phyloP scores from a whole-genome alignment of 2,329 filamentous ascomycete species.

The Cytospora chrysosperma region DNA sequence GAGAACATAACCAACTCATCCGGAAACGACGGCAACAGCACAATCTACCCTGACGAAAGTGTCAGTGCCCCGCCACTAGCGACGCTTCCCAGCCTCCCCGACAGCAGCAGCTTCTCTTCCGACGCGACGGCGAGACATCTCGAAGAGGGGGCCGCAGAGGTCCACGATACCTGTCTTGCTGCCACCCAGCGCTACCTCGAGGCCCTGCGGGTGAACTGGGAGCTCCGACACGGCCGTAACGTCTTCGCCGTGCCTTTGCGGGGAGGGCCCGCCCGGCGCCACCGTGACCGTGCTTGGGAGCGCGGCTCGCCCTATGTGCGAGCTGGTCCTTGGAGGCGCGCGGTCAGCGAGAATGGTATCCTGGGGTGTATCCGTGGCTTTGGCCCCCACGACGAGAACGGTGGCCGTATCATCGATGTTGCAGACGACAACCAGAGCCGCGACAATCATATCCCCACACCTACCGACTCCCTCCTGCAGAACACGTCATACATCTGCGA shows the following conservation, averaged over 20 bases:
- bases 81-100: neutral
- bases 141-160: slow-evolving; percentile 10
- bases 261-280: neutral
- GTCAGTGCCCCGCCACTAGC: neutral
- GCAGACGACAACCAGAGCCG: neutral
- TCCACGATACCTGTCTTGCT: slow-evolving; percentile 29
- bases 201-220: slow-evolving; percentile 26
- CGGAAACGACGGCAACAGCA: neutral
- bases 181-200: slow-evolving; percentile 28
- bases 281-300: neutral
- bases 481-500: slow-evolving; percentile 34
- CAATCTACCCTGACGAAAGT: slow-evolving; percentile 11
- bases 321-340: neutral
- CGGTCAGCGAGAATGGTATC: slow-evolving; percentile 7
- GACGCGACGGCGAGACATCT: neutral
- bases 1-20: neutral
- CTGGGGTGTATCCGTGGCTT: neutral
- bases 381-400: neutral
- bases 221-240: slow-evolving; percentile 22
- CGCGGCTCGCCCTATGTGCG: slow-evolving; percentile 4
- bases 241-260: neutral
- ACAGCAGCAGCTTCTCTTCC: neutral
- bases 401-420: neutral
- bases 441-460: slow-evolving; percentile 21
- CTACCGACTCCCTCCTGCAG: slow-evolving; percentile 31